Conservation (phyloP, 2,329 filamentous ascomycete species). For the Xylaria arbuscula region DNA sequence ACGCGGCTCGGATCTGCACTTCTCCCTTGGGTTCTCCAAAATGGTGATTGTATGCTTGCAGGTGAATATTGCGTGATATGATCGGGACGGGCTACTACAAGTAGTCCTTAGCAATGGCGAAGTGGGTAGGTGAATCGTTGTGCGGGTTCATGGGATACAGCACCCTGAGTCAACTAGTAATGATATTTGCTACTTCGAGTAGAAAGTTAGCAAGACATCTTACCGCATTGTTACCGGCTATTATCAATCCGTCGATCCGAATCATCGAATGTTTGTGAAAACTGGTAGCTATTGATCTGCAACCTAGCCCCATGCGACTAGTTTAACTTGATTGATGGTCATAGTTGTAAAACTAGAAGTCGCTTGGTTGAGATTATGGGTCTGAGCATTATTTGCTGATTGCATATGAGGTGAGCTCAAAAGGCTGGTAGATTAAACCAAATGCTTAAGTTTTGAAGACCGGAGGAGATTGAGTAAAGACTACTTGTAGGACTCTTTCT, state of each 20-base stretch:
- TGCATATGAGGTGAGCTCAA: not conserved
- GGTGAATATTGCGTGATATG: slow-evolving; percentile 37
- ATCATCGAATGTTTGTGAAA: not conserved
- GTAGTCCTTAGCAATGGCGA: slow-evolving; percentile 30
- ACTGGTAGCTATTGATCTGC: not conserved
- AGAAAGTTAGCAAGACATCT: not conserved
- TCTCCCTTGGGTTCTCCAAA: slow-evolving; percentile 16
- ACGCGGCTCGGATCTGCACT: slow-evolving; percentile 24
- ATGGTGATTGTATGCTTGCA: slow-evolving; percentile 28
- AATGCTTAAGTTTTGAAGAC: not conserved
- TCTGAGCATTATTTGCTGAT: not conserved
- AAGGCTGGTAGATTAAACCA: not conserved
- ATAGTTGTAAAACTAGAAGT: not conserved
- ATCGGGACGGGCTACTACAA: not conserved
- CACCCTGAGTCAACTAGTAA: slow-evolving; percentile 7
- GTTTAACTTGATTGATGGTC: not conserved
- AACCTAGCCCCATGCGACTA: not conserved
- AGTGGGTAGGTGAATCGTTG: slow-evolving; percentile 28
- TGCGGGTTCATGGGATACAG: not conserved
- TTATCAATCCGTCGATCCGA: not conserved
- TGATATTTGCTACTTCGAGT: slow-evolving; percentile 1
- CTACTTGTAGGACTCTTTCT: not conserved
- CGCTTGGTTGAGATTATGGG: not conserved
- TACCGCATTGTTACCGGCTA: not conserved
- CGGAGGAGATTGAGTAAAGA: not conserved